These are phyloP conservation scores for Lentinula sp. DNA, from an alignment of 768 basidiomycete genomes.

Conservation along the genomic window DNA sequence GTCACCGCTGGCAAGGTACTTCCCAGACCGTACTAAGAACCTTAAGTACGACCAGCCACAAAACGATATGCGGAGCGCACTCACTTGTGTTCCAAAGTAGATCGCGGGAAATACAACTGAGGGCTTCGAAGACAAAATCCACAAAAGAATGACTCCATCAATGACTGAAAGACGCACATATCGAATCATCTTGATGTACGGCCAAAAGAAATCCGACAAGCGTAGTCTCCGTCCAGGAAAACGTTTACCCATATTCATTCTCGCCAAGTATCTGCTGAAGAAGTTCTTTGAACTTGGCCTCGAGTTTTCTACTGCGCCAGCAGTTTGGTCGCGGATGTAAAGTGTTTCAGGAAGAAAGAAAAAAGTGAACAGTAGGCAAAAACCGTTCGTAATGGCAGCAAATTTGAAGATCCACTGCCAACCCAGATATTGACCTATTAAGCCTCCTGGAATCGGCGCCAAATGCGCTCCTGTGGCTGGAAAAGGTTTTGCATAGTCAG, in stretches of 20 bases:
- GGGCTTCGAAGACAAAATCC: neutral
- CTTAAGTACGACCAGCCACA: neutral
- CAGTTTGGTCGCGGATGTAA: neutral
- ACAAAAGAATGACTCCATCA: neutral
- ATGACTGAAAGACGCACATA: neutral
- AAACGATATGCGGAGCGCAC: neutral
- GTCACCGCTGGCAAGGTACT: conserved; percentile 3
- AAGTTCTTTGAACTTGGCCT: neutral
- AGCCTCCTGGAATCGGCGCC: conserved; percentile 1
- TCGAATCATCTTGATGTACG: conserved; percentile 4
- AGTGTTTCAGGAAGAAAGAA: conserved; percentile 5
- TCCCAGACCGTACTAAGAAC: neutral
- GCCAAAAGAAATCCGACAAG: neutral
- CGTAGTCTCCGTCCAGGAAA: neutral
- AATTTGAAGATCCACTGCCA: conserved; percentile 5
- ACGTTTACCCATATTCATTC: neutral
- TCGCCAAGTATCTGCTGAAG: neutral
- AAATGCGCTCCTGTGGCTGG: neutral
- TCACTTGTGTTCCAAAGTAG: conserved; percentile 1
- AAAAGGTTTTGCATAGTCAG: neutral
- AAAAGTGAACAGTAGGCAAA: neutral
- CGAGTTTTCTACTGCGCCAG: neutral
- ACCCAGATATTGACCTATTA: conserved; percentile 4
- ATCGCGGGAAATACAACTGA: neutral
- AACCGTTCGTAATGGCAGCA: neutral